Evolutionary conservation across 2,329 filamentous ascomycete genomes (phyloP).

Genomic region (Aspergillus sp.): DNA sequence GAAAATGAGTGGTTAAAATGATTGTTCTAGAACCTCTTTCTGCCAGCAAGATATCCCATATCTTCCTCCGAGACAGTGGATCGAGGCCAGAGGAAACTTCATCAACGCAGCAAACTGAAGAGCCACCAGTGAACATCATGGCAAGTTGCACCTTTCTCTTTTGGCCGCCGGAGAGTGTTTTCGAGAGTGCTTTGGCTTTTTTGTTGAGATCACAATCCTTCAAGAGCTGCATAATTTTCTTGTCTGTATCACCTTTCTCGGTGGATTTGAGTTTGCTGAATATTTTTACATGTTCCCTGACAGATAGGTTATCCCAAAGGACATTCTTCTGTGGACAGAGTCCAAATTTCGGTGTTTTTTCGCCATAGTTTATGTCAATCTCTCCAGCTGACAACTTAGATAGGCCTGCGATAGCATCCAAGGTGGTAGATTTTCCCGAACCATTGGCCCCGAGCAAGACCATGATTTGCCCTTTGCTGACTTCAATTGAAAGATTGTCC

Average conservation of each 20-base stretch:
- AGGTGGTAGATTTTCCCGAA: constrained; percentile 83
- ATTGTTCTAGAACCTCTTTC: constrained; percentile 81
- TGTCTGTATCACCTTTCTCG: constrained; percentile 54
- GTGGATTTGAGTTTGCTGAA: constrained; percentile 80
- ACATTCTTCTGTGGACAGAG: constrained; percentile 94
- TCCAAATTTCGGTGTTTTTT: constrained; percentile 76
- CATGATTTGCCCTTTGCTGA: constrained; percentile 77
- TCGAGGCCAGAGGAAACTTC: constrained; percentile 89
- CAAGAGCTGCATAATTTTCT: constrained; percentile 64
- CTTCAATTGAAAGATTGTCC: constrained; percentile 68
- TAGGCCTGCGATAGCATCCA: constrained; percentile 83
- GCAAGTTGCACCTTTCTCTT: constrained; percentile 90
- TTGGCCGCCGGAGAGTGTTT: constrained; percentile 84
- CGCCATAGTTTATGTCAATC: constrained; percentile 76
- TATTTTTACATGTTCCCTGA: constrained; percentile 78
- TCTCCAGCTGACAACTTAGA: constrained; percentile 73
- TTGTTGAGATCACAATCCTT: constrained; percentile 69
- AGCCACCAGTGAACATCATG: constrained; percentile 93
- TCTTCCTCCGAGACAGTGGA: constrained; percentile 80
- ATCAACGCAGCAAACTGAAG: constrained; percentile 83
- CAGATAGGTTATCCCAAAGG: constrained; percentile 84
- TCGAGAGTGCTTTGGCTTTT: constrained; percentile 70
- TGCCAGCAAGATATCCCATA: constrained; percentile 89
- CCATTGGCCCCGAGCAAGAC: constrained; percentile 87
- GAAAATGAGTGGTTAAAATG: constrained; percentile 86